These are phyloP conservation scores for Claviceps sp. DNA, from an alignment of 2,329 filamentous ascomycete genomes.

Conservation along the genomic window DNA sequence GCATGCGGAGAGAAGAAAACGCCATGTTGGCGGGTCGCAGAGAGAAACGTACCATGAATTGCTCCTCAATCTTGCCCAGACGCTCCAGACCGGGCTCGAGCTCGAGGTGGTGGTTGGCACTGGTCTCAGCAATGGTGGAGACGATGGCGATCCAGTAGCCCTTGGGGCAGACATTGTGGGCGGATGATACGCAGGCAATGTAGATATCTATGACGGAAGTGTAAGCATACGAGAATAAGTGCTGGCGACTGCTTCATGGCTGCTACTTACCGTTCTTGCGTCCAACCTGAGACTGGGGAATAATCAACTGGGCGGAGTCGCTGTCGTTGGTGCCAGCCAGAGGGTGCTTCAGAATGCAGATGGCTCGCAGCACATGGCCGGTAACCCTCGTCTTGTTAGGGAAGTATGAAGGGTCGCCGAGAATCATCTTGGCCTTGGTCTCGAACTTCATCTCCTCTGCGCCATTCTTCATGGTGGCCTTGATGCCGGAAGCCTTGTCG, in stretches of 20 bases:
- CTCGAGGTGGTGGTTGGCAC: constrained; percentile 90
- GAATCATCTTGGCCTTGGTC: constrained; percentile 91
- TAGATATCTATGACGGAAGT: constrained; percentile 62
- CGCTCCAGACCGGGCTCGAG: constrained; percentile 84
- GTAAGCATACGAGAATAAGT: background rate
- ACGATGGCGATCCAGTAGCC: constrained; percentile 99
- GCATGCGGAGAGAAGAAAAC: background rate
- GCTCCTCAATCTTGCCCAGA: constrained; percentile 88
- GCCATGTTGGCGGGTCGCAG: background rate
- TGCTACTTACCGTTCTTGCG: constrained; percentile 74
- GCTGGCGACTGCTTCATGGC: background rate
- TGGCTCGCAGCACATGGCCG: constrained; percentile 86
- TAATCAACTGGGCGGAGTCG: constrained; percentile 90
- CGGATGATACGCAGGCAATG: constrained; percentile 86
- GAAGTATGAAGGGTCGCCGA: constrained; percentile 97
- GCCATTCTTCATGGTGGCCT: constrained; percentile 80
- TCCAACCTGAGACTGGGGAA: constrained; percentile 93
- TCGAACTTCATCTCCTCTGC: constrained; percentile 87
- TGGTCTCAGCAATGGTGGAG: constrained; percentile 86
- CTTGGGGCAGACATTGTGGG: constrained; percentile 97
- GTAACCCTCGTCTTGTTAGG: constrained; percentile 74
- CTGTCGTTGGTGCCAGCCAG: constrained; percentile 76
- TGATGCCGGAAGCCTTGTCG: constrained; percentile 84
- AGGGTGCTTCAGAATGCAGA: constrained; percentile 94
- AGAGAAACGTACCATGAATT: constrained; percentile 60